These are phyloP conservation scores for Kernera saxatilis DNA, from an alignment of 345 rosid genomes.

Conservation along the genomic window DNA sequence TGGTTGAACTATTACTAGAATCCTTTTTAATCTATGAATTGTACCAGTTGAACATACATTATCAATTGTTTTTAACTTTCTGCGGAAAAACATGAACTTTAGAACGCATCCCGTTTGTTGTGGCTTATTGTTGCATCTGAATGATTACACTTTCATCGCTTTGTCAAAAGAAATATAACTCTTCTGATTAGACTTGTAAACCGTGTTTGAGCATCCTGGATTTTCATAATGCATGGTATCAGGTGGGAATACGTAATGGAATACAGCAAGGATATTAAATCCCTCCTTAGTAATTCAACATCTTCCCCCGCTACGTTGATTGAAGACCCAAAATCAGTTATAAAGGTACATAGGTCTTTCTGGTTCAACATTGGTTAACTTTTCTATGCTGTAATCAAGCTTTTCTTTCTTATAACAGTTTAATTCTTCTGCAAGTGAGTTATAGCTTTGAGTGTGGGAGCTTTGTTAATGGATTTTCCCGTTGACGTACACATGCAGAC, in stretches of 20 bases:
- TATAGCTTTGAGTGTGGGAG: constrained; percentile 3
- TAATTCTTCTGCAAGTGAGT: background rate
- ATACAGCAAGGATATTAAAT: constrained; percentile 71
- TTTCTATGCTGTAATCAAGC: background rate
- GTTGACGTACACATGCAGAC: constrained; percentile 32
- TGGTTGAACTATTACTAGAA: background rate
- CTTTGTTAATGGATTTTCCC: background rate
- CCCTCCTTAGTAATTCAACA: constrained; percentile 52
- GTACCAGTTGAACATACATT: too few relatives aligned
- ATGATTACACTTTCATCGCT: background rate
- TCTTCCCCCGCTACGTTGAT: constrained; percentile 33
- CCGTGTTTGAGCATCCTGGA: background rate
- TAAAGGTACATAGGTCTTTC: constrained; percentile 39
- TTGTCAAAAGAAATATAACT: background rate
- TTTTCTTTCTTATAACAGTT: background rate
- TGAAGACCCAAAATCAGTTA: constrained; percentile 57
- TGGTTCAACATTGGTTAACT: background rate
- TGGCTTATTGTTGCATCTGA: background rate
- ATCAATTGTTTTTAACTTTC: too few relatives aligned
- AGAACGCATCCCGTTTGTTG: background rate
- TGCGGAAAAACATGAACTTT: too few relatives aligned
- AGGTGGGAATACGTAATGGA: constrained; percentile 95
- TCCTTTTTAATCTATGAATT: too few relatives aligned
- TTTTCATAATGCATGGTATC: constrained; percentile 5
- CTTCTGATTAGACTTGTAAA: background rate